Conservation (phyloP, 176 grass and related monocot genomes). For the Carex pumila region DNA sequence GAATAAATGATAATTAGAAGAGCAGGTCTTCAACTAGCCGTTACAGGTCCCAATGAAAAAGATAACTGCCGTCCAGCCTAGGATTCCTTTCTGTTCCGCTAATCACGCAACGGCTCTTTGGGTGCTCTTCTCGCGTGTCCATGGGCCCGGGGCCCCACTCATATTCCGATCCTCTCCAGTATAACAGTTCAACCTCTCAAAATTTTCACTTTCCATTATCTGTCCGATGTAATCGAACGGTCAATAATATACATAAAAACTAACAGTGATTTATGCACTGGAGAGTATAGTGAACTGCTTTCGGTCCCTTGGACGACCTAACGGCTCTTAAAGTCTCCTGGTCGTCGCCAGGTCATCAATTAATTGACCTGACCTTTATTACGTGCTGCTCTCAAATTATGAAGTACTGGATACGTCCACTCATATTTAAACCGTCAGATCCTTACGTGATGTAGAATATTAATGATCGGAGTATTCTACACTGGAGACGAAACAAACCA, state of each 20-base stretch:
- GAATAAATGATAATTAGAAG: not conserved
- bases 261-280: not conserved
- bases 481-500: not conserved
- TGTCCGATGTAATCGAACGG: not conserved
- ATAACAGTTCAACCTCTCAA: not conserved
- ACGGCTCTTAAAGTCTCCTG: conserved; percentile 18
- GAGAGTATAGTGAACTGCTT: not conserved
- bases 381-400: not conserved
- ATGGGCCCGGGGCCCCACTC: not conserved
- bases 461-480: not conserved
- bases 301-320: not conserved
- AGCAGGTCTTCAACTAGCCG: conserved; percentile 15
- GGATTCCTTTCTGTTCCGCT: conserved; percentile 13
- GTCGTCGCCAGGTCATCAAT: conserved; percentile 17
- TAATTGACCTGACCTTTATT: conserved; percentile 6
- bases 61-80: conserved; percentile 2
- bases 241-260: not conserved
- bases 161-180: not conserved
- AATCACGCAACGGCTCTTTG: conserved; percentile 17
- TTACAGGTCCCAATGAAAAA: conserved; percentile 2
- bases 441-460: not conserved
- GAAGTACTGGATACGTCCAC: not conserved
- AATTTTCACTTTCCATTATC: not conserved
- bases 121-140: not conserved
- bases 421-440: not conserved